phyloP scores from a whole-genome alignment of 768 basidiomycete genomes.

The Panus rudis region DNA sequence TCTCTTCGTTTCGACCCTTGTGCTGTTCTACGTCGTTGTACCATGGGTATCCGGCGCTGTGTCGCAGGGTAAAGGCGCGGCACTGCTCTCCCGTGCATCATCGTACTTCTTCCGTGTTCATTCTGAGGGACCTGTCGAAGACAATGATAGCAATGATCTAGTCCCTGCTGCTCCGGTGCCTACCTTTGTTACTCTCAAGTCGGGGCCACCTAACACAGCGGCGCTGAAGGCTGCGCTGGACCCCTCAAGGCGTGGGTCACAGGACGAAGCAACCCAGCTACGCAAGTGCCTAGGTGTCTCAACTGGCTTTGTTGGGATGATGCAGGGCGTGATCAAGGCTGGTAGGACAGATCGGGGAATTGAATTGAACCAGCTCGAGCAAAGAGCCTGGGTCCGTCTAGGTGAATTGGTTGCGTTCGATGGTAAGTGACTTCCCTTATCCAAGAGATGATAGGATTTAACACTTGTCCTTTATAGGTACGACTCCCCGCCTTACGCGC shows the following conservation, averaged over 20 bases:
- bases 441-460: conserved; percentile 1
- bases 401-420: conserved; percentile 40
- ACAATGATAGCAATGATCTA: background rate
- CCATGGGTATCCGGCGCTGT: conserved; percentile 33
- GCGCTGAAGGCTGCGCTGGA: conserved; percentile 29
- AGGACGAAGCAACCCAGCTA: conserved; percentile 33
- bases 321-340: conserved; percentile 26
- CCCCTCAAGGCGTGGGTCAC: conserved; percentile 24
- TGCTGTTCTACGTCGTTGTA: conserved; percentile 52
- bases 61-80: conserved; percentile 6
- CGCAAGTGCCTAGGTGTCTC: conserved; percentile 32
- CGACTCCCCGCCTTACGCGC: conserved; percentile 30
- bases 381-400: conserved; percentile 43
- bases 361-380: conserved; percentile 37
- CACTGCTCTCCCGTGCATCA: conserved; percentile 5
- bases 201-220: conserved; percentile 13
- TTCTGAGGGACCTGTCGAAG: background rate
- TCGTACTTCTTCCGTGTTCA: background rate
- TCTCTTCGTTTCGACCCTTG: conserved; percentile 53
- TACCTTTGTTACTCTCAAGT: too few species aligned
- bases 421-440: conserved; percentile 18
- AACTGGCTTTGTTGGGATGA: conserved; percentile 29
- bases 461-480: conserved; percentile 17
- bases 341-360: conserved; percentile 23
- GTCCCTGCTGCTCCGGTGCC: background rate